Evolutionary conservation across 2,329 filamentous ascomycete species (phyloP).

Genomic region (Trichoderma hamatum): DNA sequence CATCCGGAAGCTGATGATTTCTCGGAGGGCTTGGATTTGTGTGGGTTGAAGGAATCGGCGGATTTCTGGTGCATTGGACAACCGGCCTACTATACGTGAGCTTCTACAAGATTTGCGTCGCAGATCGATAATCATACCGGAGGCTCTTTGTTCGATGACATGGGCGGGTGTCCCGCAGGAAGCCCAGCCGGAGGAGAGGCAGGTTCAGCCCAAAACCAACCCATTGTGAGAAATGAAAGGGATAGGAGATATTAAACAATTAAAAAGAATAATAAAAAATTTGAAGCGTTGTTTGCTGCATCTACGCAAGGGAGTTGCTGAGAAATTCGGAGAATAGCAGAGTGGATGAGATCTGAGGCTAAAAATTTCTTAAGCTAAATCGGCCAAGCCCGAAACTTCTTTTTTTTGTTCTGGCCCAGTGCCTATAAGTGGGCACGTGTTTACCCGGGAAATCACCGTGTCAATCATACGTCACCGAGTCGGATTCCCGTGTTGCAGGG

Average conservation of each 20-base stretch:
- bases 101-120: not conserved
- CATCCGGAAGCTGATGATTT: slow-evolving; percentile 45
- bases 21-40: slow-evolving; percentile 31
- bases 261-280: not conserved
- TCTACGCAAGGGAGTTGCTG: not conserved
- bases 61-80: slow-evolving; percentile 63
- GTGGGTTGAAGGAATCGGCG: slow-evolving; percentile 50
- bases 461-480: slow-evolving; percentile 31
- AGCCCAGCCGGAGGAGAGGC: slow-evolving; percentile 41
- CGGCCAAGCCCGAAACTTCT: slow-evolving; percentile 21
- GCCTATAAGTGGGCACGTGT: slow-evolving; percentile 30
- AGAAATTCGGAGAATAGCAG: slow-evolving; percentile 11
- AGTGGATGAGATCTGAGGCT: not conserved
- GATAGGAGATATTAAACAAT: not conserved
- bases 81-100: slow-evolving; percentile 46
- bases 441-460: slow-evolving; percentile 37
- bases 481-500: slow-evolving; percentile 10
- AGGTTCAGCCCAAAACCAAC: slow-evolving; percentile 66
- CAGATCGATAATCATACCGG: slow-evolving; percentile 35
- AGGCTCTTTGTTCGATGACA: slow-evolving; percentile 37
- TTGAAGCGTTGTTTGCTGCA: not conserved
- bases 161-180: slow-evolving; percentile 40
- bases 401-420: not conserved
- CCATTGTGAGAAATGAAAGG: slow-evolving; percentile 48
- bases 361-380: slow-evolving; percentile 28